phyloP scores from a whole-genome alignment of 2,329 filamentous ascomycete genomes.

The Drechslerella coelobrocha region DNA sequence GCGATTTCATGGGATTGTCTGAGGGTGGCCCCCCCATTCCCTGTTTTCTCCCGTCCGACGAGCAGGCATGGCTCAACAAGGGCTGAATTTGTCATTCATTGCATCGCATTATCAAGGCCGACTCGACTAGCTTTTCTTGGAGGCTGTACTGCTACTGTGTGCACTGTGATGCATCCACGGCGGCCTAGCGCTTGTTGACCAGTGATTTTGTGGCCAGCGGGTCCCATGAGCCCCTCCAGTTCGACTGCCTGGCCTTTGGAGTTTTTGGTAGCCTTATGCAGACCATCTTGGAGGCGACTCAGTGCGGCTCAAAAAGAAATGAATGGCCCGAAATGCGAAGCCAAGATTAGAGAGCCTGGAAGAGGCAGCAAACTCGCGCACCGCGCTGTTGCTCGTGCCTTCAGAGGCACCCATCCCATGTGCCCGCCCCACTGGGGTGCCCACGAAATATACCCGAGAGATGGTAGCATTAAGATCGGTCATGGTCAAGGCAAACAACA shows the following conservation, averaged over 20 bases:
- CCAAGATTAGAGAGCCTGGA: background rate
- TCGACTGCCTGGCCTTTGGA: conserved; percentile 28
- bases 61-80: conserved; percentile 5
- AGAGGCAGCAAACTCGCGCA: background rate
- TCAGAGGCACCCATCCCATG: background rate
- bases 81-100: conserved; percentile 40
- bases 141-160: no score
- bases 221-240: conserved; percentile 23
- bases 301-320: background rate
- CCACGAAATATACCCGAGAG: background rate
- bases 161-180: conserved; percentile 16
- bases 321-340: background rate
- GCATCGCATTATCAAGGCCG: conserved; percentile 1
- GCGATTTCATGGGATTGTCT: background rate
- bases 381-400: background rate
- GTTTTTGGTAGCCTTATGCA: conserved; percentile 6
- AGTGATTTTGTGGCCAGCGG: conserved; percentile 14
- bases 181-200: no score
- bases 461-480: no score
- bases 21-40: conserved; percentile 10
- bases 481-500: no score
- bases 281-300: background rate
- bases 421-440: background rate
- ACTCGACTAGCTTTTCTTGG: no score
- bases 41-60: conserved; percentile 25